Base-by-base conservation (phyloP, 2,329 filamentous ascomycete genomes). In the Penicillium brasilianum region DNA sequence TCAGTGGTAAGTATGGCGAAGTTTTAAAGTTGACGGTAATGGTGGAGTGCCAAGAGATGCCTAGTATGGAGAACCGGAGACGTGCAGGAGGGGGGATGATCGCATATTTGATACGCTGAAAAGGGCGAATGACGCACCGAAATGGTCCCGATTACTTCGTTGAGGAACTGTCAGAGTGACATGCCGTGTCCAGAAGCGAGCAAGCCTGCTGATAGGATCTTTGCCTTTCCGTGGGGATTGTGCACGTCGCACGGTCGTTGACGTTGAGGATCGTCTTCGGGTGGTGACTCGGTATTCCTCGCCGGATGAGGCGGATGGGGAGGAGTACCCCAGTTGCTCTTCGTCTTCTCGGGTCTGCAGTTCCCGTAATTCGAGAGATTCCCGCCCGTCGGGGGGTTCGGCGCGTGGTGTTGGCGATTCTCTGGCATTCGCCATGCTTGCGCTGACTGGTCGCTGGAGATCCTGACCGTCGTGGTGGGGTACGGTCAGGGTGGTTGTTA, bases 101-200 rank as follows among this genome's bases (percentile, higher is more conserved):
- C 30, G 32, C 11, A 34, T 34, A 9, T 34, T 9, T 4, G 5
- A 34, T 34, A 41, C n/a, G 5, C 18, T 8, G 37, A 9, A 44
- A 16, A 9, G 11, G 41, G 37, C 32, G 8, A 11, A n/a, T n/a
- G 36, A 68, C 71, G 59, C 62, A 80, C 78, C 78, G 58, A 76
- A 78, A 66, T 80, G 74, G 66, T 80, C 78, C 3, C 78, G 72
- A 64, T 79, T 79, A 32, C 70, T 76, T 60, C 76, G 77, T 53
- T 78, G 76, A 10, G 75, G 65, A 13, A 80, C 77, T 0, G 71
- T 75, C 63, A 79, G 51, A 5, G 71, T 71, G 5, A 80, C 72
- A 64, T 78, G 61, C 14, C 76, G 96, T 88, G 64, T 89, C 92
- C 77, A 99, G 94, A 44, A 98, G 85, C 71, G 94, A 87, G 58